Base-by-base conservation (phyloP, 805 yeast genomes). In the Metschnikowia matae region DNA sequence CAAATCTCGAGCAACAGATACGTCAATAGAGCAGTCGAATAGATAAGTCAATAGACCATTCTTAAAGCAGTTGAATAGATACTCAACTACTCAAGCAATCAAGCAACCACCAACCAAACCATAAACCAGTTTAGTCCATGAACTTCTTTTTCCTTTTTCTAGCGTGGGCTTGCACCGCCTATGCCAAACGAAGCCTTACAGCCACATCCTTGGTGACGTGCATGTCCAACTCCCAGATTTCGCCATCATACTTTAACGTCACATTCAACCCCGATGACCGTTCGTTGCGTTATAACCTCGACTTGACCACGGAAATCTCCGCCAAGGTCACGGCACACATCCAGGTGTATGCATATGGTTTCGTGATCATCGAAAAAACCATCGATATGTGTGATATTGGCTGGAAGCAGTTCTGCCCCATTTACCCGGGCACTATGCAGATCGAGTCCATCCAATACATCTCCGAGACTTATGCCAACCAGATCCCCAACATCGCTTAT, bases 371-470 rank as follows among this genome's bases (percentile, higher is more conserved):
- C 55, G 67, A 77, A 5, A 71, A 76, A 59, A 61, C 64, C 1
- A 65, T 90, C 46, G 79, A 89, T 62, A 70, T 89, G 52, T 91
- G 97, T 71, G 50, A 54, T 31, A 67, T 80, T 47, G 80, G 80
- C 32, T 84, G 95, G 86, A 86, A 85, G 62, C 96, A 91, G 70
- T 87, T 91, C 64, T 91, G 97, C 69, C 97, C 97, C 1, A 66
- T 91, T 33, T 83, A 75, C 59, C 91, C 97, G 0, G 97, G 97
- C 32, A 69, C 81, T 37, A 79, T 91, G 62, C 88, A 87, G 59
- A 78, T 91, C 46, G 85, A 86, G 56, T 82, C 94, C 20, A 70
- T 85, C 50, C 79, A 82, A 65, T 81, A 87, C 54, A 74, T 84
- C 38, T 67, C 81, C 17, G 58, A 69, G 10, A 58, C 62, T 17